Percentiles rank a stretch among this genome's conserved stretches.
These are phyloP conservation scores for Cytospora schulzeri DNA, from an alignment of 2,329 filamentous ascomycete species.

Conservation along the genomic window DNA sequence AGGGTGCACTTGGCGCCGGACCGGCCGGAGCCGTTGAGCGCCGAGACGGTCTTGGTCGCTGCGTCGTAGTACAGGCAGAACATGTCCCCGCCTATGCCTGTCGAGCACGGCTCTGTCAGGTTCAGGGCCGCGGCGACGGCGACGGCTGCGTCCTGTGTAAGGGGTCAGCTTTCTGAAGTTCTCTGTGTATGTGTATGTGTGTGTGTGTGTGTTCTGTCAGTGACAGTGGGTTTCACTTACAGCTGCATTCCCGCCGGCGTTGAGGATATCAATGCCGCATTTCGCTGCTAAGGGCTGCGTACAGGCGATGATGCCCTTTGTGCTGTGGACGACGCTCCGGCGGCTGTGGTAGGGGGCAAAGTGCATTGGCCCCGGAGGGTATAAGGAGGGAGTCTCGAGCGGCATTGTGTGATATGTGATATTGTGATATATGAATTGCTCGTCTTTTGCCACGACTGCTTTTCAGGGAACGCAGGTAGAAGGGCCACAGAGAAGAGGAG, in stretches of 20 bases:
- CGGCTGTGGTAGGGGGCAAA: constrained; percentile 74
- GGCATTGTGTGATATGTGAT: constrained; percentile 44
- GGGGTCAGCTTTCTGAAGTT: constrained; percentile 6
- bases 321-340: constrained; percentile 90
- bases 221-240: constrained; percentile 55
- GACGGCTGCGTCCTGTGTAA: constrained; percentile 82
- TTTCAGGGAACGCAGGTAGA: too few relatives aligned
- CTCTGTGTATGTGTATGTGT: background rate
- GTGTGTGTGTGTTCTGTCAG: background rate
- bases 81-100: constrained; percentile 95
- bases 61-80: constrained; percentile 94
- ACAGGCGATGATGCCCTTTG: constrained; percentile 86
- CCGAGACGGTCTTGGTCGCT: constrained; percentile 76
- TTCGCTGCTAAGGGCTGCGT: constrained; percentile 87
- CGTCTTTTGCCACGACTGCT: background rate
- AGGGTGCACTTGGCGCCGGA: constrained; percentile 70
- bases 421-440: background rate
- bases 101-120: constrained; percentile 89
- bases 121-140: constrained; percentile 92
- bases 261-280: constrained; percentile 83
- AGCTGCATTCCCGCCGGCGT: constrained; percentile 88
- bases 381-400: constrained; percentile 49
- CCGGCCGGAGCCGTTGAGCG: constrained; percentile 92
- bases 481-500: too few relatives aligned
- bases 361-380: constrained; percentile 46